Percentiles rank a stretch among this genome's conserved stretches.
phyloP scores from a whole-genome alignment of 306 rosid species.

The Arachis hypogaea region DNA sequence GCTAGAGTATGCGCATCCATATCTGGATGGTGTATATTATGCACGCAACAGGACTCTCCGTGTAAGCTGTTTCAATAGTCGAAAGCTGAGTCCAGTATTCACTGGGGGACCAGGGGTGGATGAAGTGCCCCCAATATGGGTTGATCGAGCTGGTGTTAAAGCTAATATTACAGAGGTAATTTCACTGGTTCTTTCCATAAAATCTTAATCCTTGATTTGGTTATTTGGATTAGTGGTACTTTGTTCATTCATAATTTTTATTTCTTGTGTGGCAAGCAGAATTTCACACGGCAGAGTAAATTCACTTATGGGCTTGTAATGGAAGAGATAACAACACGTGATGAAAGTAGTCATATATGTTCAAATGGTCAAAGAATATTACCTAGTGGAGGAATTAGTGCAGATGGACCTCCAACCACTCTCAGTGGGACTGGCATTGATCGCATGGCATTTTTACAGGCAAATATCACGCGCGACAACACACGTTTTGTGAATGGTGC shows the following conservation, averaged over 20 bases:
- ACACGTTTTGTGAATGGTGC: constrained; percentile 92
- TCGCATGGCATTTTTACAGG: constrained; percentile 85
- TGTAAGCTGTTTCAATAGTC: constrained; percentile 91
- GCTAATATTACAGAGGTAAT: constrained; percentile 89
- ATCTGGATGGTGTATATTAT: constrained; percentile 80
- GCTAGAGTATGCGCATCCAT: constrained; percentile 94
- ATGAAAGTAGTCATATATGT: constrained; percentile 81
- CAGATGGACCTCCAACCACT: constrained; percentile 98
- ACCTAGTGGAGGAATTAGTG: constrained; percentile 88
- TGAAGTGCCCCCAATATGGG: constrained; percentile 97
- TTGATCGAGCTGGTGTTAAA: constrained; percentile 89
- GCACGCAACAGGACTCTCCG: constrained; percentile 78
- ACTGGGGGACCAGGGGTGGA: constrained; percentile 96
- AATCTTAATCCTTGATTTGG: background rate
- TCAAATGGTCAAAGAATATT: constrained; percentile 76
- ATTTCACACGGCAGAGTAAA: constrained; percentile 93
- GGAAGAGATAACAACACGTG: constrained; percentile 97
- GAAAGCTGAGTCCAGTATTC: constrained; percentile 94
- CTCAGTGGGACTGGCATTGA: constrained; percentile 96
- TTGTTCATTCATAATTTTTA: constrained; percentile 18
- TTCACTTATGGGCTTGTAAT: constrained; percentile 93
- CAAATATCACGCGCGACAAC: constrained; percentile 93
- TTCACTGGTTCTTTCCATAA: constrained; percentile 4
- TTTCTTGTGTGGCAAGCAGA: constrained; percentile 53
- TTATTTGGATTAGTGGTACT: constrained; percentile 5